Base-by-base conservation (phyloP, 2,329 filamentous ascomycete genomes). In the Fusarium sp. region DNA sequence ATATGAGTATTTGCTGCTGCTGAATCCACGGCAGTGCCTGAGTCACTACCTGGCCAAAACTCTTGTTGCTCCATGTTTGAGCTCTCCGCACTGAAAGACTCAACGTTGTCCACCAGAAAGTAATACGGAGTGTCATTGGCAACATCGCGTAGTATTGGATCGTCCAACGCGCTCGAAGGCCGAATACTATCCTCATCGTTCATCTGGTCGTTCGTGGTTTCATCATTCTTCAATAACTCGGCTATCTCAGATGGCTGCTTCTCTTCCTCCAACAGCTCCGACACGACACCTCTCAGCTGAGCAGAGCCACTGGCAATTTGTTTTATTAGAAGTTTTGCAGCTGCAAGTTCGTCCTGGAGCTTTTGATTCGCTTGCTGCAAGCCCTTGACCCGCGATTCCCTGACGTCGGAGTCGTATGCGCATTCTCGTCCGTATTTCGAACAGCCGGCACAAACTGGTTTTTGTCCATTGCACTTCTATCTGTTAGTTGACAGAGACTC, bases 201-300 rank as follows among this genome's bases (percentile, higher is more conserved):
- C n/a, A n/a, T n/a, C n/a, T n/a, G n/a, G n/a, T n/a, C n/a, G n/a
- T n/a, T n/a, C n/a, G n/a, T n/a, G n/a, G n/a, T n/a, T n/a, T n/a
- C n/a, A n/a, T n/a, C n/a, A n/a, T n/a, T n/a, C n/a, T n/a, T n/a
- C n/a, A n/a, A n/a, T n/a, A n/a, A n/a, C n/a, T n/a, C n/a, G n/a
- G n/a, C n/a, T n/a, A 71, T 71, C 10, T 71, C 69, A 3, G 24
- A 8, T 0, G 69, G 69, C 17, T 71, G 63, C 10, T 38, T 69
- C 0, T 11, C 54, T 3, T 47, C 22, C 3, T 56, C 55, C 5
- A 71, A 11, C 5, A 54, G 22, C 2, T 54, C 36, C 3, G 67
- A 28, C 2, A 69, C 52, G 1, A 38, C 6, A 8, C 20, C 12
- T 36, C 49, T 33, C 0, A 54, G 3, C 5, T 48, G 22, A 3